Evolutionary conservation across 179 eudicot genomes (phyloP).

Genomic region (Camellia oleifera): DNA sequence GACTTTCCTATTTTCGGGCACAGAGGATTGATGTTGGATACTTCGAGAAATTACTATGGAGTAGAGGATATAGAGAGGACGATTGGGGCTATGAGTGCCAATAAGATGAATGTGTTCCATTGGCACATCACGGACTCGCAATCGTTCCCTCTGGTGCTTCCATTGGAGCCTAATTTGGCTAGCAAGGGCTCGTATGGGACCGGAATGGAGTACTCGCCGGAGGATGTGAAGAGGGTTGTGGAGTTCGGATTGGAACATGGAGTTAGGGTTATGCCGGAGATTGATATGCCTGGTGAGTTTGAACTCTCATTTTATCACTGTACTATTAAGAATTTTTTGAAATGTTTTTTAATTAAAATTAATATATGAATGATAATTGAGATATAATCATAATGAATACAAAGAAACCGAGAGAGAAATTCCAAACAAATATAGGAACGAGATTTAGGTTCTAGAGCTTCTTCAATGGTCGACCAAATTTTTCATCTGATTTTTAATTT

Average conservation of each 20-base stretch:
- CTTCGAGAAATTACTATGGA: slow-evolving; percentile 62
- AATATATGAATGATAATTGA: too few relatives aligned
- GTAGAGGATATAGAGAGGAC: slow-evolving; percentile 59
- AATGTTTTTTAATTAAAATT: too few relatives aligned
- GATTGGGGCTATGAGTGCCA: slow-evolving; percentile 61
- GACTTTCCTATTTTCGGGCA: slow-evolving; percentile 51
- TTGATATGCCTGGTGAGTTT: slow-evolving; percentile 78
- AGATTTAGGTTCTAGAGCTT: too few relatives aligned
- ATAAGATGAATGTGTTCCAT: slow-evolving; percentile 87
- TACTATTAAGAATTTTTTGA: too few relatives aligned
- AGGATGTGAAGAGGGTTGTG: slow-evolving; percentile 61
- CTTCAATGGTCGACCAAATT: too few relatives aligned
- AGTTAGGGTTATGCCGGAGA: slow-evolving; percentile 83
- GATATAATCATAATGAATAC: too few relatives aligned
- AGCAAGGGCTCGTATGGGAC: slow-evolving; percentile 66
- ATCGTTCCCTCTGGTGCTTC: slow-evolving; percentile 71
- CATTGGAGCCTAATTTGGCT: slow-evolving; percentile 66
- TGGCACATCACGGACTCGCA: slow-evolving; percentile 97
- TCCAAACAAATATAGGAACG: too few relatives aligned
- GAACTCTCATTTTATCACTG: neutral
- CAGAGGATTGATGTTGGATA: slow-evolving; percentile 74
- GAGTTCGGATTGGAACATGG: slow-evolving; percentile 85
- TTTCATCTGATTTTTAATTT: too few relatives aligned
- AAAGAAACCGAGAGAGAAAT: too few relatives aligned
- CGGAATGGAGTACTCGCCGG: slow-evolving; percentile 61